A percentile compares a stretch with the other conserved stretches of the same genome.
phyloP scores from a whole-genome alignment of 148 eudicot species.

The Polygonum aviculare region DNA sequence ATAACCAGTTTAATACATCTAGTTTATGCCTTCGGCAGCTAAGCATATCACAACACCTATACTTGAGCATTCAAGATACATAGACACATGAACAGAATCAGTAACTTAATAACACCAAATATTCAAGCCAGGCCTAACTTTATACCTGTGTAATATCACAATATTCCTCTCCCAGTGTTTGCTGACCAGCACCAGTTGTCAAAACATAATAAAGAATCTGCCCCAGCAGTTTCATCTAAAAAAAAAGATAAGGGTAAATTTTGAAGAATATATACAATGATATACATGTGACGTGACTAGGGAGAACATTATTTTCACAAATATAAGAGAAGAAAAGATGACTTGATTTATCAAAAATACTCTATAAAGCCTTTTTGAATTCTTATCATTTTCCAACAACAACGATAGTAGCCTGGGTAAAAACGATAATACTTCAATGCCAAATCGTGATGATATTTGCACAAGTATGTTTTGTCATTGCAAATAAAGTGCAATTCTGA shows the following conservation, averaged over 20 bases:
- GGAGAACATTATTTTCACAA: background rate
- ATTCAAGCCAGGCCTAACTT: background rate
- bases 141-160: slow-evolving; percentile 91
- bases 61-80: background rate
- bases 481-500: background rate
- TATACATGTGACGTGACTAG: background rate
- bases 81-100: background rate
- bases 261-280: background rate
- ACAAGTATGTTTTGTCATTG: background rate
- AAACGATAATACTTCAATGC: background rate
- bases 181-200: slow-evolving; percentile 97
- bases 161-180: slow-evolving; percentile 95
- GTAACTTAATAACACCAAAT: background rate
- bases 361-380: background rate
- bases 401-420: background rate
- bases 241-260: background rate
- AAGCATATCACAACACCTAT: background rate
- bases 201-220: slow-evolving; percentile 91
- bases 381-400: background rate
- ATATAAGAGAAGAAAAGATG: background rate
- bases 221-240: slow-evolving; percentile 90
- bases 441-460: background rate
- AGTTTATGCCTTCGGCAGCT: background rate
- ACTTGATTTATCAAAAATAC: background rate
- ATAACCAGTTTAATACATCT: background rate